These are phyloP conservation scores for Chrysanthemum makinoi DNA, from an alignment of 129 eudicot species.

Conservation along the genomic window DNA sequence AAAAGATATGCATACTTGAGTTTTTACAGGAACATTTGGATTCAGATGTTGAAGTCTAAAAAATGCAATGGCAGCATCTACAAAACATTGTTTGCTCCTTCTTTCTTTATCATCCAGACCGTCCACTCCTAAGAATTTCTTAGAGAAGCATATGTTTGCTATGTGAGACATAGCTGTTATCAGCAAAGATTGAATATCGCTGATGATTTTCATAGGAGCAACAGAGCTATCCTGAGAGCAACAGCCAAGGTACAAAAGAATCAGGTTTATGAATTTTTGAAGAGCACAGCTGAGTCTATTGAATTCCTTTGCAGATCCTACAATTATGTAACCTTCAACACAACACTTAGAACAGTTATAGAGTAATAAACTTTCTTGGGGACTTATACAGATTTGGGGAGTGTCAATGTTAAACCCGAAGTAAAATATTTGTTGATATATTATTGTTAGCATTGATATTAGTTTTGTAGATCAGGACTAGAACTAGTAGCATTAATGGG, in stretches of 20 bases:
- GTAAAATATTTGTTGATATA: too few relatives aligned
- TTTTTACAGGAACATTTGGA: conserved; percentile 57
- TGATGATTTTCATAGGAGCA: conserved; percentile 46
- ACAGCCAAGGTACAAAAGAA: conserved; percentile 22
- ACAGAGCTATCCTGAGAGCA: conserved; percentile 50
- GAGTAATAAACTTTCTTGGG: too few relatives aligned
- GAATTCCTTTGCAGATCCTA: conserved; percentile 16
- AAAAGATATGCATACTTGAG: conserved; percentile 54
- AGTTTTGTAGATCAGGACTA: too few relatives aligned
- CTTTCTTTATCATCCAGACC: conserved; percentile 52
- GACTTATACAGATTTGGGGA: too few relatives aligned
- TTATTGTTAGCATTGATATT: too few relatives aligned
- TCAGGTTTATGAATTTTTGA: conserved; percentile 8
- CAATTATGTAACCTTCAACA: too few relatives aligned
- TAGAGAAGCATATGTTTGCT: conserved; percentile 46
- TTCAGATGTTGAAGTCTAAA: conserved; percentile 84
- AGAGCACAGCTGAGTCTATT: neutral
- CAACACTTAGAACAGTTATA: too few relatives aligned
- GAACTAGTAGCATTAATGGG: too few relatives aligned
- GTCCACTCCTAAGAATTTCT: conserved; percentile 50
- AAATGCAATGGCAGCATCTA: conserved; percentile 83
- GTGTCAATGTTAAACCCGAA: too few relatives aligned
- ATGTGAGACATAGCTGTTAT: conserved; percentile 63
- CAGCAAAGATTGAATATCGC: conserved; percentile 74
- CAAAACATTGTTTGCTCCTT: conserved; percentile 48